Conservation (phyloP, 164 flowering plant species). For the Hamamelis virginiana region DNA sequence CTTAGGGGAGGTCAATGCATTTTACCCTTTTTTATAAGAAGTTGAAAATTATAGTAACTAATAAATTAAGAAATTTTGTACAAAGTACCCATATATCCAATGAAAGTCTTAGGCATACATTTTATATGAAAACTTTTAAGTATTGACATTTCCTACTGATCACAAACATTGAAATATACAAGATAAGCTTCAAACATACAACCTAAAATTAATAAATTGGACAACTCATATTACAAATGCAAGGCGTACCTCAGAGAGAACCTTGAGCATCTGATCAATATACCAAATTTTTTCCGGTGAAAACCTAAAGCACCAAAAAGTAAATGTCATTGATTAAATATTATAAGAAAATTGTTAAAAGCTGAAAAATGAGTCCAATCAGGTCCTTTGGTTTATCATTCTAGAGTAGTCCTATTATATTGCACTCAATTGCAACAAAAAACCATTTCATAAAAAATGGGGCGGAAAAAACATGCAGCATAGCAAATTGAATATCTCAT, state of each 20-base stretch:
- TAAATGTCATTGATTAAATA: background rate
- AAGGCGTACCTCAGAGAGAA: conserved; percentile 81
- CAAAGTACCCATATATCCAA: too few relatives aligned
- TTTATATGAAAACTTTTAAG: too few relatives aligned
- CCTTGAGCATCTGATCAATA: conserved; percentile 97
- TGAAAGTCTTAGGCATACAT: too few relatives aligned
- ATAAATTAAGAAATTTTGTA: too few relatives aligned
- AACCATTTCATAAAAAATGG: too few relatives aligned
- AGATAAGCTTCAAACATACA: background rate
- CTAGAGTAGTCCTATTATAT: background rate
- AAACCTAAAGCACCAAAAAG: conserved; percentile 54
- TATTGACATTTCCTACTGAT: too few relatives aligned
- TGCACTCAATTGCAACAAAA: too few relatives aligned
- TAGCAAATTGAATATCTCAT: too few relatives aligned
- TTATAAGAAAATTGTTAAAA: background rate
- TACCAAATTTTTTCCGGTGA: conserved; percentile 93
- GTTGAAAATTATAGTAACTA: too few relatives aligned
- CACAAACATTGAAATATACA: background rate
- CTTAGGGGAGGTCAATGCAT: too few relatives aligned
- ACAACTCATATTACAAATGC: background rate
- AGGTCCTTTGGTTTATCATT: background rate
- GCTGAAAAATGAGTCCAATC: background rate
- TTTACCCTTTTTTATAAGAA: too few relatives aligned
- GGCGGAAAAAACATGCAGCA: too few relatives aligned
- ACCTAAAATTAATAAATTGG: background rate